Percentiles rank a stretch among this genome's conserved stretches.
These are phyloP conservation scores for Ogataea ganodermae DNA, from an alignment of 805 yeast species.

Conservation along the genomic window DNA sequence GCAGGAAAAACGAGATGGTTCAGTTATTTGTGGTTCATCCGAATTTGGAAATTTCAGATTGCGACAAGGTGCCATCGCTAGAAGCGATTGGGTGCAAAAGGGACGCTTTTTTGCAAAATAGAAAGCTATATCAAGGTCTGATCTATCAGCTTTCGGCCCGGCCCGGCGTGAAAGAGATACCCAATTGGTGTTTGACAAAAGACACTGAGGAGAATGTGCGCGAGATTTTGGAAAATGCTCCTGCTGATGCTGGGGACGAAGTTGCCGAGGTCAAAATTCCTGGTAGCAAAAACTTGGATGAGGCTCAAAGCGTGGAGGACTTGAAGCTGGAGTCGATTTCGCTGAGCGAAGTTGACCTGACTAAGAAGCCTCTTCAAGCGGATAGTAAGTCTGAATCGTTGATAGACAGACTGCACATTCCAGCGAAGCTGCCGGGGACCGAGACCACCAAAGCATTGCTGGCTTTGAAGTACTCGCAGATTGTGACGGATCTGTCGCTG, in stretches of 20 bases:
- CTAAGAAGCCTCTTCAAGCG: background rate
- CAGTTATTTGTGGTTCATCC: constrained; percentile 35
- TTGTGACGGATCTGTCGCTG: constrained; percentile 29
- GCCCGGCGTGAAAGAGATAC: constrained; percentile 19
- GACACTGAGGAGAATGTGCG: constrained; percentile 17
- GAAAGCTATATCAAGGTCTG: constrained; percentile 18
- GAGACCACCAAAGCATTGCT: constrained; percentile 17
- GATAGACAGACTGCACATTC: constrained; percentile 10
- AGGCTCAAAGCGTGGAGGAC: constrained; percentile 8
- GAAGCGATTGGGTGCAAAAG: constrained; percentile 22
- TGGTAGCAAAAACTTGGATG: background rate
- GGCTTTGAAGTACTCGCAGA: constrained; percentile 29
- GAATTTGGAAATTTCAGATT: constrained; percentile 31
- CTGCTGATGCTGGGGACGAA: background rate
- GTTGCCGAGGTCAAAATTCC: background rate
- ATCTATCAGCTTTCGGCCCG: constrained; percentile 12
- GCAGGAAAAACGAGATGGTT: constrained; percentile 21
- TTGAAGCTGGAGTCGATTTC: constrained; percentile 12
- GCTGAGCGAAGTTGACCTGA: constrained; percentile 12
- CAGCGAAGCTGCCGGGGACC: constrained; percentile 3
- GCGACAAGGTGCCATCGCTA: constrained; percentile 27
- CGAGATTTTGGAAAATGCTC: constrained; percentile 9
- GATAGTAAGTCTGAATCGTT: background rate
- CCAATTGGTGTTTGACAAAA: constrained; percentile 24
- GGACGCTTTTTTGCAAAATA: constrained; percentile 19